Percentiles rank a stretch among this genome's conserved stretches.
These are phyloP conservation scores for Clavispora vitiphila DNA, from an alignment of 805 yeast species.

Conservation along the genomic window DNA sequence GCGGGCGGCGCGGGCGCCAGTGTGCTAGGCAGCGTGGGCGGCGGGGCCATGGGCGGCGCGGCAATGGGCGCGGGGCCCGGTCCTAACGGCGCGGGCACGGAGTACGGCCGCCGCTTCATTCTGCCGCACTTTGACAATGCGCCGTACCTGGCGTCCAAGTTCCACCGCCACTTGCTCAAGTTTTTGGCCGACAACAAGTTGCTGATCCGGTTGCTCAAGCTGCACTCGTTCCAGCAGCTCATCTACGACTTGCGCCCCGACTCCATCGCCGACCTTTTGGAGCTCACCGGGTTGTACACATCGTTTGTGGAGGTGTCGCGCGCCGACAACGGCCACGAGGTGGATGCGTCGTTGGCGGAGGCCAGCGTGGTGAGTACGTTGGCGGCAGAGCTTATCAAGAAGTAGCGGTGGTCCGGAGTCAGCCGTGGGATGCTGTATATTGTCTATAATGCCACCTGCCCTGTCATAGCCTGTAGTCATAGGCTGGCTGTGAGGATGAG, in stretches of 20 bases:
- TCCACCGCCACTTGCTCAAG: slow-evolving; percentile 47
- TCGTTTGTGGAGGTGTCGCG: slow-evolving; percentile 42
- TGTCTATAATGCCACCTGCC: not conserved
- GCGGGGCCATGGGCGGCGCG: not conserved
- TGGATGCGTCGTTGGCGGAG: slow-evolving; percentile 17
- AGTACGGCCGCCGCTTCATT: slow-evolving; percentile 4
- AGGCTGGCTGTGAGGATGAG: no score
- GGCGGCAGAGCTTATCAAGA: slow-evolving; percentile 12
- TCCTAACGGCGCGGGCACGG: not conserved
- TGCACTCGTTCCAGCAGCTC: slow-evolving; percentile 47
- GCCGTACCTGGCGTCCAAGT: slow-evolving; percentile 41
- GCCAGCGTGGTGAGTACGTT: slow-evolving; percentile 21
- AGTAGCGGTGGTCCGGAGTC: no score
- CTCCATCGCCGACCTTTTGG: slow-evolving; percentile 42
- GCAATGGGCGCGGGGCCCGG: no score
- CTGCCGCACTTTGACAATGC: slow-evolving; percentile 26
- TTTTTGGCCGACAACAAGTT: slow-evolving; percentile 51
- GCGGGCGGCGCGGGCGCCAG: not conserved
- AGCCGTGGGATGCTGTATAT: not conserved
- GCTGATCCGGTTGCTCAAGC: slow-evolving; percentile 43
- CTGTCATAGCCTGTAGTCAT: no score
- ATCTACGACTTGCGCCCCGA: slow-evolving; percentile 47
- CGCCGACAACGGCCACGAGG: slow-evolving; percentile 13
- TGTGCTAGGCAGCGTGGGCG: not conserved
- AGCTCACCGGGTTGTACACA: slow-evolving; percentile 40